Evolutionary conservation across 306 rosid species (phyloP), one percentile per base, ranked within the genome.

Genomic region (Trichosanthes cucumerina): DNA sequence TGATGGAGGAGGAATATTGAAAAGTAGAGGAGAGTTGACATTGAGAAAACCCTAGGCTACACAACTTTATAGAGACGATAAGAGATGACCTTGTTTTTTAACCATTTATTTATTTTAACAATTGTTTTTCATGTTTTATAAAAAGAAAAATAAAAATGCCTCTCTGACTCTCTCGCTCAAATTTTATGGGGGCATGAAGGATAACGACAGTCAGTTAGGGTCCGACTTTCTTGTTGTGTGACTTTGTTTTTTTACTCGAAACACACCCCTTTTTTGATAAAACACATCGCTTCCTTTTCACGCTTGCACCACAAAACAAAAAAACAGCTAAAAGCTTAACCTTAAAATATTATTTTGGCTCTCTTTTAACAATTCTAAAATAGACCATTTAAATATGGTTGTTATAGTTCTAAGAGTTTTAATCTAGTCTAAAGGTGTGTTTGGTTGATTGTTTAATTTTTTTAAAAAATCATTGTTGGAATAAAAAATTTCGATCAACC

Each of bases 31-130:
- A 33, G 44, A 34, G 52, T 76, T 60, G 72, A 78, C 31, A 10
- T 34, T 53, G 7, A 57, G 24, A 13, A 80, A 80, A 60, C 82
- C 82, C 82, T 80, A 80, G 63, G 2, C n/a, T 75, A 46, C 39
- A 46, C 47, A 64, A 3, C 62, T 72, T 72, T 44, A 73, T 59
- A 59, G 58, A 2, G 34, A 80, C 19, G 16, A 63, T 7, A 41
- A 31, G 59, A 47, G 80, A 52, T n/a, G 18, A 33, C 53, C 52
- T 68, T 16, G 34, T 38, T 64, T 38, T 39, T 39, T n/a, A n/a
- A 41, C 11, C 10, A 4, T 26, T 46, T 24, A 18, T 44, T 71
- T 44, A 23, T 44, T 13, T 70, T 43, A 0, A 4, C 2, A 64
- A 64, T 6, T 64, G 16, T 12, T 43, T 21, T 43, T 70, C 9